Evolutionary conservation across 768 basidiomycete species (phyloP).

Genomic region (Naganishia antarctica): DNA sequence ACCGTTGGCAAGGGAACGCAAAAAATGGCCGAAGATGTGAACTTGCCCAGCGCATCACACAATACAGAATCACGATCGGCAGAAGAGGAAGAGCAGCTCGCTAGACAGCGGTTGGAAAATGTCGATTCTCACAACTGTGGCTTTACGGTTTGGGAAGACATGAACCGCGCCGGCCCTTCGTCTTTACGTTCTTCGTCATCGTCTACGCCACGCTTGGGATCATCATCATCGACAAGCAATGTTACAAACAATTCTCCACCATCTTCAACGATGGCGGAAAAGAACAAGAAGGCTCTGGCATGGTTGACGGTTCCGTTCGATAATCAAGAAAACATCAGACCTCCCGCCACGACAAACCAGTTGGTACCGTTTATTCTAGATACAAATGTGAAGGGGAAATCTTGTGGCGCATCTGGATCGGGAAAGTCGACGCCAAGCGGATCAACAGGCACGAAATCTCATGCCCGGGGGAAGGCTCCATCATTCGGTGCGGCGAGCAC

Average conservation of each 20-base stretch:
- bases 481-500: background rate
- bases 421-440: background rate
- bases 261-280: constrained; percentile 1
- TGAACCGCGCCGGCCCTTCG: background rate
- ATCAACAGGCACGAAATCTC: background rate
- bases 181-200: background rate
- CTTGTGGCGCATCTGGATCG: background rate
- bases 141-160: constrained; percentile 15
- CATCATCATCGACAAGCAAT: background rate
- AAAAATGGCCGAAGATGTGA: no score
- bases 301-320: constrained; percentile 3
- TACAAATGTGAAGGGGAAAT: background rate
- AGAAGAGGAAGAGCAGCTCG: background rate
- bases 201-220: background rate
- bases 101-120: background rate
- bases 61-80: no score
- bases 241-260: background rate
- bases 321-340: constrained; percentile 14
- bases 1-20: background rate
- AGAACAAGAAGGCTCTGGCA: constrained; percentile 9
- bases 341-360: background rate
- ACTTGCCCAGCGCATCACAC: no score
- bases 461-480: no score
- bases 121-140: constrained; percentile 5
- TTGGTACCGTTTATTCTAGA: constrained; percentile 10